Conservation (phyloP, 1,284 basidiomycete species). For the Melampsora larici-populina region DNA sequence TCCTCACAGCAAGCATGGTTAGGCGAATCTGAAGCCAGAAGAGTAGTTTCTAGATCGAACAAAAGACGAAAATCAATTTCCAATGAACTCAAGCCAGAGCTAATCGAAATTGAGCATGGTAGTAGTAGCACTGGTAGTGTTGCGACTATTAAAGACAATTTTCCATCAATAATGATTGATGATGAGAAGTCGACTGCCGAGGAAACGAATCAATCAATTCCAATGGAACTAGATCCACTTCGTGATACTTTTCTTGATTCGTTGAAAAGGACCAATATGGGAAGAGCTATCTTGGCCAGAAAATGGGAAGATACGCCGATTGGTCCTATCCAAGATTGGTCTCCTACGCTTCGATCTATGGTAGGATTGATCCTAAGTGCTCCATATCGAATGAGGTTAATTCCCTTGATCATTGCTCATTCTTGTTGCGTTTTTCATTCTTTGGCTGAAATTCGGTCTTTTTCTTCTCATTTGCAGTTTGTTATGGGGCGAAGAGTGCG, state of each 20-base stretch:
- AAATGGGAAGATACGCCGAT: slow-evolving; percentile 33
- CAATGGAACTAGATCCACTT: background rate
- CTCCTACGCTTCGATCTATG: slow-evolving; percentile 37
- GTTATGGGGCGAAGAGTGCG: slow-evolving; percentile 38
- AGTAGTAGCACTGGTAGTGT: too few species aligned
- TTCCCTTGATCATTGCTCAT: background rate
- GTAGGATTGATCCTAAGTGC: slow-evolving; percentile 25
- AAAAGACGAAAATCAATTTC: slow-evolving; percentile 1
- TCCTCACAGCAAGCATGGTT: background rate
- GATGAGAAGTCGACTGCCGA: background rate
- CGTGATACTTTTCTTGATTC: slow-evolving; percentile 24
- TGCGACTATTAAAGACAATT: background rate
- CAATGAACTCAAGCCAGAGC: background rate
- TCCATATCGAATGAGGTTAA: slow-evolving; percentile 39
- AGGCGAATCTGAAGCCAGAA: background rate
- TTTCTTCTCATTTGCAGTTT: slow-evolving; percentile 6
- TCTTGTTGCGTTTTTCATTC: background rate
- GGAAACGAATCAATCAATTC: background rate
- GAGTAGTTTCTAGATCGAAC: background rate
- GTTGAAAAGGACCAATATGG: slow-evolving; percentile 7
- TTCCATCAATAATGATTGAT: slow-evolving; percentile 1
- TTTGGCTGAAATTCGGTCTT: background rate
- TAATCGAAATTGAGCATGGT: background rate
- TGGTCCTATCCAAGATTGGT: slow-evolving; percentile 29
- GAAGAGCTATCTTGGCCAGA: slow-evolving; percentile 14